Conservation (phyloP, 2,329 filamentous ascomycete genomes). For the Pseudogymnoascus verrucosus region DNA sequence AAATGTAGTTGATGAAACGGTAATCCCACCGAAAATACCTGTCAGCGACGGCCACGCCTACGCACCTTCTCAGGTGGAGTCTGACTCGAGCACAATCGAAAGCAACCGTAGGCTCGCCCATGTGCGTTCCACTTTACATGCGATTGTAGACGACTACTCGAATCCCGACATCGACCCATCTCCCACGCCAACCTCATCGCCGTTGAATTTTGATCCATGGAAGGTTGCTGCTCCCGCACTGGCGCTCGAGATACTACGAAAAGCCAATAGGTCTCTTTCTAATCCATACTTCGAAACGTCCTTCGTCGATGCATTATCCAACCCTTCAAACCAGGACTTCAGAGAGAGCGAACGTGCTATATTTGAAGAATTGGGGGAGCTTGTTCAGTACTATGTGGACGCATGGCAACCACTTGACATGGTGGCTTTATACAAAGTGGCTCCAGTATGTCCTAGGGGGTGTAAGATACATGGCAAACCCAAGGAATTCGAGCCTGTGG, state of each 20-base stretch:
- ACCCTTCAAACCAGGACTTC: not conserved
- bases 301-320: not conserved
- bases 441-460: not conserved
- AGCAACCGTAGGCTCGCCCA: not conserved
- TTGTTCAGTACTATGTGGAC: not conserved
- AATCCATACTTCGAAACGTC: conserved; percentile 13
- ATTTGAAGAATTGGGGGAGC: not conserved
- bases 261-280: conserved; percentile 23
- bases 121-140: not conserved
- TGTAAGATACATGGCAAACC: not conserved
- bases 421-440: not conserved
- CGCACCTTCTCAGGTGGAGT: not conserved
- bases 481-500: conserved; percentile 28
- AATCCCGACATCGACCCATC: not conserved
- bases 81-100: not conserved
- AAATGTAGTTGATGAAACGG: conserved; percentile 20
- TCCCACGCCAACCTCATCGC: not conserved
- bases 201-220: conserved; percentile 16
- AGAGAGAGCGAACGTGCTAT: not conserved
- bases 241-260: conserved; percentile 10
- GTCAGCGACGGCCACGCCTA: not conserved
- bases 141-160: not conserved
- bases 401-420: conserved; percentile 13
- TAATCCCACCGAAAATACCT: conserved; percentile 14
- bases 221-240: not conserved